Conservation (phyloP, 208 protist genomes). For the Vickermania spadyakhi region DNA sequence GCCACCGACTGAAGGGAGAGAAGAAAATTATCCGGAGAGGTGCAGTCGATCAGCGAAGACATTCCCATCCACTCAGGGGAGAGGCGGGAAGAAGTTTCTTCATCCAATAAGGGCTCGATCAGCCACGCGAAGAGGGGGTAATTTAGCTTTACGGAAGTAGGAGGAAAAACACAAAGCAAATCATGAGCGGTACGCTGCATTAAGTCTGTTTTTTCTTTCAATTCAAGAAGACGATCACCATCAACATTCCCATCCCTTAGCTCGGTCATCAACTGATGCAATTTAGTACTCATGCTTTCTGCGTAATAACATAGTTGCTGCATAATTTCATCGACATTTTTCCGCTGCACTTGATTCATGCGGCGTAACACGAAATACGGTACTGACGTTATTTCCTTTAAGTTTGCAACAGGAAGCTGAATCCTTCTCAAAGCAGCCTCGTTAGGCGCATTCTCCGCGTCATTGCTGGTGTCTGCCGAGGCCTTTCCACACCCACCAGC, state of each 20-base stretch:
- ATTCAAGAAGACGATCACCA: not conserved
- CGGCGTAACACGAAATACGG: not conserved
- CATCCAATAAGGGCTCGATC: slow-evolving; percentile 8
- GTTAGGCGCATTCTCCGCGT: not conserved
- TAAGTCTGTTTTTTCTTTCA: slow-evolving; percentile 10
- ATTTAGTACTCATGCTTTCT: slow-evolving; percentile 10
- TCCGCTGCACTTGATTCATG: not conserved
- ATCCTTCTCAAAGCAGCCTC: not conserved
- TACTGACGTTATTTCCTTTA: not conserved
- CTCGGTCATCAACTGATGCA: slow-evolving; percentile 13
- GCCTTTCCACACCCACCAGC: not conserved
- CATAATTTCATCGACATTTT: not conserved
- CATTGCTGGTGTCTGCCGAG: not conserved
- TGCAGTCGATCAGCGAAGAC: slow-evolving; percentile 20
- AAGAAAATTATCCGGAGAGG: slow-evolving; percentile 31
- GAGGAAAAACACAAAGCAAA: slow-evolving; percentile 25
- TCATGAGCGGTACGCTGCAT: slow-evolving; percentile 15
- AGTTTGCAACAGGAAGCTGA: not conserved
- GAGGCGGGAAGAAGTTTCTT: not conserved
- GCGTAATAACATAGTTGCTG: not conserved
- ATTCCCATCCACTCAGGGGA: not conserved
- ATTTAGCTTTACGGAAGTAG: slow-evolving; percentile 10
- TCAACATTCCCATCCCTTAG: slow-evolving; percentile 13
- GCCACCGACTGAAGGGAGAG: slow-evolving; percentile 22
- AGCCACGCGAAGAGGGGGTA: slow-evolving; percentile 28